Conservation (phyloP, 2,329 filamentous ascomycete species). For the Neofusicoccum cordaticola region DNA sequence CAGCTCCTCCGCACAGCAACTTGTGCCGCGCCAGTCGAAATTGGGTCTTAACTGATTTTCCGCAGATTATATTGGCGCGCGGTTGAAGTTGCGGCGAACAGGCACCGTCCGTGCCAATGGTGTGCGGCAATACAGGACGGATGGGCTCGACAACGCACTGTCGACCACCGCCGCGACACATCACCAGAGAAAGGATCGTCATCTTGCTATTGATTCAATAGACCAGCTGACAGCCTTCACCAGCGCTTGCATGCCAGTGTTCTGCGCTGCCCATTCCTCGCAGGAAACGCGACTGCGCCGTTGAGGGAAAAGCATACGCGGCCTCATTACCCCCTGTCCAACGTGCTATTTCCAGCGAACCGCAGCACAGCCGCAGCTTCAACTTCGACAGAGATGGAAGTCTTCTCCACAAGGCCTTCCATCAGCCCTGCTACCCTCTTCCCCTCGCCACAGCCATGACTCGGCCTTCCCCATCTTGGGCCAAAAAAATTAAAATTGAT, state of each 20-base stretch:
- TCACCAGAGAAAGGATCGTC: background rate
- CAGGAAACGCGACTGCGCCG: background rate
- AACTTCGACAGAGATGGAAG: background rate
- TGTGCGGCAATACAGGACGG: background rate
- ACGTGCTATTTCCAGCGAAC: slow-evolving; percentile 10
- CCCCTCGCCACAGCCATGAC: background rate
- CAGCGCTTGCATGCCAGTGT: background rate
- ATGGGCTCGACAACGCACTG: background rate
- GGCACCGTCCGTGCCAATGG: background rate
- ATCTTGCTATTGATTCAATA: background rate
- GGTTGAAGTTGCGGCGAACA: background rate
- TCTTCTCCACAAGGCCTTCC: background rate
- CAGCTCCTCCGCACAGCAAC: slow-evolving; percentile 1
- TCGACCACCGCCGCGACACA: background rate
- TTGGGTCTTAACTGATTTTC: background rate
- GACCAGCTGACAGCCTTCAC: background rate
- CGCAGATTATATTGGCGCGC: background rate
- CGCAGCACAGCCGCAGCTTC: slow-evolving; percentile 8
- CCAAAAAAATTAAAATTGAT: background rate
- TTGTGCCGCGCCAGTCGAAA: background rate
- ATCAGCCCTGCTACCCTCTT: background rate
- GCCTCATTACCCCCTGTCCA: slow-evolving; percentile 5
- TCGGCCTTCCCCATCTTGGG: background rate
- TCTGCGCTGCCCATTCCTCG: background rate
- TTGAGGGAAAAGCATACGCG: slow-evolving; percentile 1